phyloP scores from a whole-genome alignment of 495 filamentous ascomycete genomes.

The Xylaria venustula region DNA sequence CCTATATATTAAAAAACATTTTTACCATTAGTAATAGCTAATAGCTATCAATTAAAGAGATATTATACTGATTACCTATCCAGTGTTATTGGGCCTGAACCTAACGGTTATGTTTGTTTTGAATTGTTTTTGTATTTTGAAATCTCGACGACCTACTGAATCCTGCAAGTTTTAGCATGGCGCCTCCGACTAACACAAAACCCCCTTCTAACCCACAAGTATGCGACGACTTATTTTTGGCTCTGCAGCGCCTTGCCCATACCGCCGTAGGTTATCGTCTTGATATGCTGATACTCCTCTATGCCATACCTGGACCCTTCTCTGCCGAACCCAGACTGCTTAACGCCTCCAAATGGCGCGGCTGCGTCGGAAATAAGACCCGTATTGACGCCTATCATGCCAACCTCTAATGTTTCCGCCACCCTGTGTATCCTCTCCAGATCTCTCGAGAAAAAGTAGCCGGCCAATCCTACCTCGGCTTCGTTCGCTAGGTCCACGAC shows the following conservation, averaged over 20 bases:
- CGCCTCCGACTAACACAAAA: no score
- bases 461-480: slow-evolving; percentile 76
- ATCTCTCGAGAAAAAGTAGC: slow-evolving; percentile 83
- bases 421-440: slow-evolving; percentile 70
- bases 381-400: slow-evolving; percentile 88
- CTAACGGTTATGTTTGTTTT: no score
- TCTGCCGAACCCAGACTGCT: slow-evolving; percentile 86
- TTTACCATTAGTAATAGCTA: no score
- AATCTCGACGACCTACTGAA: no score
- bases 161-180: no score
- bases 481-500: slow-evolving; percentile 77
- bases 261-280: slow-evolving; percentile 83
- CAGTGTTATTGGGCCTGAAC: no score
- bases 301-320: slow-evolving; percentile 92
- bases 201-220: no score
- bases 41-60: no score
- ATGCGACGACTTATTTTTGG: slow-evolving; percentile 1
- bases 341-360: slow-evolving; percentile 89
- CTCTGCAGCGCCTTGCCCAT: slow-evolving; percentile 60
- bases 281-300: slow-evolving; percentile 82
- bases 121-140: no score
- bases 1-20: no score
- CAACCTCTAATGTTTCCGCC: slow-evolving; percentile 81
- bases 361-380: slow-evolving; percentile 80
- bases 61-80: no score